phyloP scores from a whole-genome alignment of 192 early-diverging fungal genomes.

The Linderina pennispora region DNA sequence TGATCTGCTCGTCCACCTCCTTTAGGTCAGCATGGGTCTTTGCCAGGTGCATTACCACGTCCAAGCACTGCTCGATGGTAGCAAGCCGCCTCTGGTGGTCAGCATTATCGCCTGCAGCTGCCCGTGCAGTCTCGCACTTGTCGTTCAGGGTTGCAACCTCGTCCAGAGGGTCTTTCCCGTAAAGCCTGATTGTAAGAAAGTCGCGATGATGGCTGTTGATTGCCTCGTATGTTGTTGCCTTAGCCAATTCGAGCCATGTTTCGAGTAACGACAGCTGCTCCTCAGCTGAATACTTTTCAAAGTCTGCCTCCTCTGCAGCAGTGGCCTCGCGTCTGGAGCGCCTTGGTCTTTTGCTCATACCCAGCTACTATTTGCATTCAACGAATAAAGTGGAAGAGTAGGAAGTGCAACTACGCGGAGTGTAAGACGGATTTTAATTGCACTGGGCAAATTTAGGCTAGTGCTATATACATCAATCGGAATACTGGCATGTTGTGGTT shows the following conservation, averaged over 20 bases:
- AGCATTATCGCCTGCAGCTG: background rate
- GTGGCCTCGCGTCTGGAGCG: constrained; percentile 8
- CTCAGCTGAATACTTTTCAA: constrained; percentile 7
- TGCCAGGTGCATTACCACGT: constrained; percentile 21
- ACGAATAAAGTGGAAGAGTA: too few species aligned
- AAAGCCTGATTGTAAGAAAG: constrained; percentile 19
- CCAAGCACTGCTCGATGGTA: constrained; percentile 12
- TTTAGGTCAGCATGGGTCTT: constrained; percentile 36
- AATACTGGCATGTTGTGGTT: too few species aligned
- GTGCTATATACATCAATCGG: too few species aligned
- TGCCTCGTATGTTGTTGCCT: constrained; percentile 27
- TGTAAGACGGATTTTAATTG: too few species aligned
- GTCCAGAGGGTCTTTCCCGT: constrained; percentile 38
- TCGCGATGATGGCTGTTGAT: constrained; percentile 36
- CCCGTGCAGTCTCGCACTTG: constrained; percentile 22
- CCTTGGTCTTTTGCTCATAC: constrained; percentile 4
- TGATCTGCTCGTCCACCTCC: constrained; percentile 36
- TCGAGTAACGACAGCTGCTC: constrained; percentile 21
- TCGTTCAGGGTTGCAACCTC: constrained; percentile 42
- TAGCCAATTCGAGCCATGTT: constrained; percentile 15
- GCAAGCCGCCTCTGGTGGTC: constrained; percentile 12
- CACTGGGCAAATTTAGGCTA: too few species aligned
- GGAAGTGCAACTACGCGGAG: too few species aligned
- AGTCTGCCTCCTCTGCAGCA: constrained; percentile 6
- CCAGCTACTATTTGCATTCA: too few species aligned